Evolutionary conservation across 2,329 filamentous ascomycete genomes (phyloP).

Genomic region (Paracoccidioides brasiliensis): DNA sequence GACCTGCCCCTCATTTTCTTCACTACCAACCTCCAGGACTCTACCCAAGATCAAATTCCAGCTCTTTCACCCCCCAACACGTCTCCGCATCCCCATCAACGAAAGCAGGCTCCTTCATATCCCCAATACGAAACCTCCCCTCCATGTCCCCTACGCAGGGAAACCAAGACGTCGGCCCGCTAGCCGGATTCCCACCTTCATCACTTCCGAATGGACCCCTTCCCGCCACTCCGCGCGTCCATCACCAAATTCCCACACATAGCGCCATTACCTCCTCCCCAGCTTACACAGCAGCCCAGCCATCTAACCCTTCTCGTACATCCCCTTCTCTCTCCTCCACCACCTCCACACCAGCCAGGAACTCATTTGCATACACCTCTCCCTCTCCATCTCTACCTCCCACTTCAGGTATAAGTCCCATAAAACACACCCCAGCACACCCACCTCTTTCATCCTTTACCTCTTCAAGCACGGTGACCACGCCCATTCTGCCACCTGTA

Average conservation of each 20-base stretch:
- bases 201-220: conserved; percentile 18
- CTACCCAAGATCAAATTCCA: not conserved
- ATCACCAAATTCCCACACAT: conserved; percentile 3
- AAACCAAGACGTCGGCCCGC: conserved; percentile 35
- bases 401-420: conserved; percentile 35
- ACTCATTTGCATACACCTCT: conserved; percentile 17
- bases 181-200: conserved; percentile 30
- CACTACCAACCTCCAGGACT: conserved; percentile 7
- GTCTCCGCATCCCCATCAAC: conserved; percentile 32
- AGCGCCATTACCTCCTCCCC: not conserved
- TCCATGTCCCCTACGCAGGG: conserved; percentile 39
- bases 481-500: conserved; percentile 28
- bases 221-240: conserved; percentile 19
- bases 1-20: conserved; percentile 3
- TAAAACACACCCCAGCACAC: conserved; percentile 29
- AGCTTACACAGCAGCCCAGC: conserved; percentile 11
- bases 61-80: conserved; percentile 23
- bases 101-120: conserved; percentile 17
- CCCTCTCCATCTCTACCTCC: conserved; percentile 21
- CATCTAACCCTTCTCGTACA: conserved; percentile 18
- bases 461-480: not conserved
- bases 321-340: conserved; percentile 22
- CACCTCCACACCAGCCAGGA: conserved; percentile 16
- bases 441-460: conserved; percentile 5
- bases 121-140: conserved; percentile 33